A percentile compares a stretch with the other conserved stretches of the same genome.
These are phyloP conservation scores for Penicillium ucsense DNA, from an alignment of 495 filamentous ascomycete genomes.

Conservation along the genomic window DNA sequence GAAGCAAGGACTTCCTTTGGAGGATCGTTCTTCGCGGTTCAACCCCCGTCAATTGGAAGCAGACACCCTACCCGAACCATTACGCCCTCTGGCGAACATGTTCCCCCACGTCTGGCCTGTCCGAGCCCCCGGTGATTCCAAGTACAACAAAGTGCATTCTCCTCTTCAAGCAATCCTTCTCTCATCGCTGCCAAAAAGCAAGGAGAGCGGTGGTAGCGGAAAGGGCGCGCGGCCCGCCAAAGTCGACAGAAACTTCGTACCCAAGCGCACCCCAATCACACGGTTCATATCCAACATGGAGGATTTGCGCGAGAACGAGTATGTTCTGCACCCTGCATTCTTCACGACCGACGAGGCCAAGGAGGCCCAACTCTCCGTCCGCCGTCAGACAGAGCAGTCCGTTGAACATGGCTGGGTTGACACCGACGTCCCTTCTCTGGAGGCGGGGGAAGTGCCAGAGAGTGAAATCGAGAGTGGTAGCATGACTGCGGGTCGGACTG, in stretches of 20 bases:
- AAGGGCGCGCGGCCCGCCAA: constrained; percentile 48
- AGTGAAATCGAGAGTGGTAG: constrained; percentile 67
- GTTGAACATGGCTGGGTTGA: constrained; percentile 72
- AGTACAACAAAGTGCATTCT: constrained; percentile 68
- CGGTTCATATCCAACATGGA: constrained; percentile 58
- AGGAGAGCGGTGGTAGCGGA: constrained; percentile 38
- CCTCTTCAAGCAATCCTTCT: constrained; percentile 72
- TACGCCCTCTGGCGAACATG: constrained; percentile 68
- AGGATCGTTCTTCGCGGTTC: constrained; percentile 45
- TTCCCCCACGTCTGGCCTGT: constrained; percentile 88
- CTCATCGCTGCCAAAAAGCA: constrained; percentile 53
- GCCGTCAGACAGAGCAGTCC: constrained; percentile 32
- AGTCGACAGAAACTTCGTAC: constrained; percentile 50
- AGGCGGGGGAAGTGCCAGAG: constrained; percentile 58
- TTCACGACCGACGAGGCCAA: constrained; percentile 36
- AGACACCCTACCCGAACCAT: constrained; percentile 47
- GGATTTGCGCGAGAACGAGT: constrained; percentile 75
- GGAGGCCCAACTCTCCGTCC: constrained; percentile 32
- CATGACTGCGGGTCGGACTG: constrained; percentile 70
- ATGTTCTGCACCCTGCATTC: constrained; percentile 66
- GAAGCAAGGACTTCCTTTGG: constrained; percentile 35
- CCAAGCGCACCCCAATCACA: constrained; percentile 68
- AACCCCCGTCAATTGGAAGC: constrained; percentile 58
- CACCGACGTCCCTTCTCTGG: constrained; percentile 53
- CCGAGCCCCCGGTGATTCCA: constrained; percentile 73